Conservation (phyloP, 1,284 basidiomycete genomes). For the Cryptococcus depauperatus region DNA sequence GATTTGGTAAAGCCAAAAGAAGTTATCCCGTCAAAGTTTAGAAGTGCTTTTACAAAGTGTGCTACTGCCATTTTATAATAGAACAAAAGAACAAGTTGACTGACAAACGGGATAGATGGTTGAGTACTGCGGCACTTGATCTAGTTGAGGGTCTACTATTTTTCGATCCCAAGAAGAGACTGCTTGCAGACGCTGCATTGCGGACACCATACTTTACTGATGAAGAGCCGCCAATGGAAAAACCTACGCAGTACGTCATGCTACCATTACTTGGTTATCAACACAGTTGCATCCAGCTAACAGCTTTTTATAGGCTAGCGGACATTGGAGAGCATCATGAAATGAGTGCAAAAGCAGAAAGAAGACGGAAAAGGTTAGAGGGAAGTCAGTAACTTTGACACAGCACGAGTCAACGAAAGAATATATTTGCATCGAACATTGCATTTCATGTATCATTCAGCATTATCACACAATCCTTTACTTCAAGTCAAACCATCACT, state of each 20-base stretch:
- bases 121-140: constrained; percentile 72
- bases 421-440: no score
- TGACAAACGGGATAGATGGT: constrained; percentile 52
- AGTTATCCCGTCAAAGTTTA: constrained; percentile 60
- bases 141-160: constrained; percentile 71
- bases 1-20: constrained; percentile 87
- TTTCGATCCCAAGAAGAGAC: constrained; percentile 72
- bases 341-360: constrained; percentile 39
- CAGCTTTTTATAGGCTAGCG: constrained; percentile 16
- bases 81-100: not conserved
- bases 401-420: no score
- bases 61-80: constrained; percentile 25
- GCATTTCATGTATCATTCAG: no score
- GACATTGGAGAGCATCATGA: constrained; percentile 42
- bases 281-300: no score
- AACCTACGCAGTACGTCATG: constrained; percentile 65
- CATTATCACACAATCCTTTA: no score
- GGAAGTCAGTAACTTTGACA: no score
- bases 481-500: no score
- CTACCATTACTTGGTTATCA: constrained; percentile 1
- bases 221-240: constrained; percentile 64
- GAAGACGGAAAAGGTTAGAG: constrained; percentile 11
- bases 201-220: constrained; percentile 70
- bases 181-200: constrained; percentile 71
- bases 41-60: constrained; percentile 69